phyloP scores from a whole-genome alignment of 1,139 yeast species.

The Martiniozyma asiatica region DNA sequence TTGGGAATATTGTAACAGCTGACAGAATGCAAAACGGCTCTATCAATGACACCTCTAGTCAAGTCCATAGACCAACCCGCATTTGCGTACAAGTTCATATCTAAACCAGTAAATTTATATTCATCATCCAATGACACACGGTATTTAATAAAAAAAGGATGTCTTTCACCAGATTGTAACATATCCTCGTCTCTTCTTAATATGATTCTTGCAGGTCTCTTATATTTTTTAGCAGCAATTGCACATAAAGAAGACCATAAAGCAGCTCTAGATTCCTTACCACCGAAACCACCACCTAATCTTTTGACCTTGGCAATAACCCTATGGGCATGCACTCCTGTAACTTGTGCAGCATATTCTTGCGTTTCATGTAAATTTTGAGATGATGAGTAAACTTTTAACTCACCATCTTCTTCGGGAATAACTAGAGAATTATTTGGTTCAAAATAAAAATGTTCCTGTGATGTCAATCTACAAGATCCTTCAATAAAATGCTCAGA shows the following conservation, averaged over 20 bases:
- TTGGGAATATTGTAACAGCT: no score
- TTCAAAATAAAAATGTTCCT: no score
- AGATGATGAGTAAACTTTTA: conserved; percentile 28
- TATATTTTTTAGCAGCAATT: conserved; percentile 39
- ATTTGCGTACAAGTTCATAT: no score
- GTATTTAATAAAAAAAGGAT: conserved; percentile 32
- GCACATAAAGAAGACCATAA: conserved; percentile 35
- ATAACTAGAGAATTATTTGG: no score
- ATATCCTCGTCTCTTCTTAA: conserved; percentile 31
- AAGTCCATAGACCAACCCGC: no score
- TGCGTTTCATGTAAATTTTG: conserved; percentile 34
- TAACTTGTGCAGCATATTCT: conserved; percentile 27
- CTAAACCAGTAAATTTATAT: no score
- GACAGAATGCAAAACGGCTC: no score
- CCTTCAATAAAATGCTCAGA: conserved; percentile 28
- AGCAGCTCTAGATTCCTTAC: conserved; percentile 36
- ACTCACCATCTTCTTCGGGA: no score
- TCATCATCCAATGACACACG: no score
- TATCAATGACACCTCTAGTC: no score
- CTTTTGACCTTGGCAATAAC: conserved; percentile 31
- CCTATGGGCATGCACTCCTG: conserved; percentile 29
- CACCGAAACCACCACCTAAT: conserved; percentile 58
- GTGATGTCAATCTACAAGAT: conserved; percentile 30
- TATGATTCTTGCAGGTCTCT: conserved; percentile 30
- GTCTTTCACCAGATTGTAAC: conserved; percentile 33